These are phyloP conservation scores for Xylaria flabelliformis DNA, from an alignment of 495 filamentous ascomycete species.

Conservation along the genomic window DNA sequence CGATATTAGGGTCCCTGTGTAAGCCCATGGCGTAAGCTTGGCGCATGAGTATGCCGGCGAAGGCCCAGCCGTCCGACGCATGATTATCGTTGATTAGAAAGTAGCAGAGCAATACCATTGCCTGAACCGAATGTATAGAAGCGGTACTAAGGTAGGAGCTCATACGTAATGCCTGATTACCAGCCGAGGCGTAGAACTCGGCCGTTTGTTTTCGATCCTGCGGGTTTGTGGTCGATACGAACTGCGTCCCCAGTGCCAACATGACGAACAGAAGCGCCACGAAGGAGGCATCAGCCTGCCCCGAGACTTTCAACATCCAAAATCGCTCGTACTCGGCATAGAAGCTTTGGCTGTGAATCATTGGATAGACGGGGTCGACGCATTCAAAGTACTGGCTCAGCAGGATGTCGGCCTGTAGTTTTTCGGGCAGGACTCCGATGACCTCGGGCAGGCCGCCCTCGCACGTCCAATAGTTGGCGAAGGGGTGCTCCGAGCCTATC, in stretches of 20 bases:
- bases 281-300: constrained; percentile 66
- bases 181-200: constrained; percentile 77
- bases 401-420: constrained; percentile 73
- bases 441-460: constrained; percentile 74
- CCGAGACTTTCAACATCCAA: constrained; percentile 60
- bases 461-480: constrained; percentile 80
- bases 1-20: constrained; percentile 74
- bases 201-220: constrained; percentile 68
- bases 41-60: constrained; percentile 71
- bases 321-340: constrained; percentile 74
- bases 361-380: constrained; percentile 77
- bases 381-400: constrained; percentile 73
- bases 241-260: constrained; percentile 75
- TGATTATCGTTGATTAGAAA: constrained; percentile 83
- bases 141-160: constrained; percentile 72
- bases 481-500: constrained; percentile 69
- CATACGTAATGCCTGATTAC: constrained; percentile 71
- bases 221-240: constrained; percentile 63
- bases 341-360: constrained; percentile 70
- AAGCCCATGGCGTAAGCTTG: constrained; percentile 80
- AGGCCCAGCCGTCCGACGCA: constrained; percentile 76
- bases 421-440: constrained; percentile 70
- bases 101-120: constrained; percentile 76
- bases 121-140: constrained; percentile 69
- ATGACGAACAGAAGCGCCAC: constrained; percentile 71